These are phyloP conservation scores for Herpotrichia juniperi DNA, from an alignment of 2,329 filamentous ascomycete species.

Conservation along the genomic window DNA sequence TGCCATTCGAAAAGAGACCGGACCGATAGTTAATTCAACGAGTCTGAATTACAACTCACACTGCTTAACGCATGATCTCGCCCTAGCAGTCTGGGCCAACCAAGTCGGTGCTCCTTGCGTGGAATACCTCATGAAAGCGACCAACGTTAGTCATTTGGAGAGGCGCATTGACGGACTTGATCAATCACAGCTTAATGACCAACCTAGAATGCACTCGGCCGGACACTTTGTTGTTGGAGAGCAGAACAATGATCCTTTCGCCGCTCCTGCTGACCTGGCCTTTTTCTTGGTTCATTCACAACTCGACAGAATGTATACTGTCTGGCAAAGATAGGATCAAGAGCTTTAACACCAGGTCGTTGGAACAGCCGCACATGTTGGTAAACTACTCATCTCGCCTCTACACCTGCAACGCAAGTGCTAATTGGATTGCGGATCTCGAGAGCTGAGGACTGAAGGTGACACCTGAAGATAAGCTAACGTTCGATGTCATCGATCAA, in stretches of 20 bases:
- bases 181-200: not conserved
- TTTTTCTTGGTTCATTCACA: constrained; percentile 19
- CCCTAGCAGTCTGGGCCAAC: constrained; percentile 1
- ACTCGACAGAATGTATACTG: constrained; percentile 17
- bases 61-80: constrained; percentile 9
- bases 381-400: constrained; percentile 1
- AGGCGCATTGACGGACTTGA: constrained; percentile 9
- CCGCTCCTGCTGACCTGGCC: constrained; percentile 10
- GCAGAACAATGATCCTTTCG: constrained; percentile 9
- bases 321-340: constrained; percentile 13
- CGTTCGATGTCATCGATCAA: constrained; percentile 2
- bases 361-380: constrained; percentile 5
- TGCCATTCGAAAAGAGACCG: not conserved
- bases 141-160: constrained; percentile 7
- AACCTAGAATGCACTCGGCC: constrained; percentile 3
- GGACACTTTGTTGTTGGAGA: constrained; percentile 11
- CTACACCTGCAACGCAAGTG: not conserved
- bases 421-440: not conserved
- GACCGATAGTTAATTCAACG: not conserved
- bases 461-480: not conserved
- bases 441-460: not conserved
- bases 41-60: constrained; percentile 11
- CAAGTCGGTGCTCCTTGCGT: not conserved
- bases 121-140: constrained; percentile 2
- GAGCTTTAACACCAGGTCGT: constrained; percentile 7